Percentiles rank a stretch among this genome's conserved stretches.
These are phyloP conservation scores for Fagopyrum esculentum DNA, from an alignment of 148 eudicot species.

Conservation along the genomic window DNA sequence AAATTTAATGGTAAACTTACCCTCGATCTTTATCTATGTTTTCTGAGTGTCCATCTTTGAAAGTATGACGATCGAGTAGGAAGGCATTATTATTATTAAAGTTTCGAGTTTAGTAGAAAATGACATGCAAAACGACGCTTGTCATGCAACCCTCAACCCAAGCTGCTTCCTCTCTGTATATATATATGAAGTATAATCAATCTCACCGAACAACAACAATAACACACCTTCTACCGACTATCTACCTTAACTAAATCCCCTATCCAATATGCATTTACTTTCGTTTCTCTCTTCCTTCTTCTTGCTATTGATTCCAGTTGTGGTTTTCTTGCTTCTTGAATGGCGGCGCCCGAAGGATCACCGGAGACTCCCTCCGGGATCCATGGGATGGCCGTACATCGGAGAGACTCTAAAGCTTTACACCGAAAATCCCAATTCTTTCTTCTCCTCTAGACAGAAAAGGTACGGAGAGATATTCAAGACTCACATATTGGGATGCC, in stretches of 20 bases:
- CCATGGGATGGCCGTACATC: conserved; percentile 62
- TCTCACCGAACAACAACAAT: not conserved
- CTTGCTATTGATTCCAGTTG: not conserved
- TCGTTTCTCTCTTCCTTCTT: not conserved
- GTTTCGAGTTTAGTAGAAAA: not conserved
- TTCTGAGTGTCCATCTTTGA: no score
- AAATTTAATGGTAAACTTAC: no score
- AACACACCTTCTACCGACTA: not conserved
- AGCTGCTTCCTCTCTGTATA: not conserved
- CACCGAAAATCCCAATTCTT: conserved; percentile 42
- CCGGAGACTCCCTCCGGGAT: conserved; percentile 42
- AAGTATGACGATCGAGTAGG: no score
- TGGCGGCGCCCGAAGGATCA: not conserved
- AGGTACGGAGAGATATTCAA: conserved; percentile 51
- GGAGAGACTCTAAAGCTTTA: conserved; percentile 61
- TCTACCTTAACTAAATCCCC: not conserved
- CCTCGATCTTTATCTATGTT: no score
- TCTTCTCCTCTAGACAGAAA: conserved; percentile 39
- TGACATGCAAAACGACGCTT: conserved; percentile 4
- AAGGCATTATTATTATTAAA: no score
- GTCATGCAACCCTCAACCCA: conserved; percentile 4
- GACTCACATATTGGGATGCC: conserved; percentile 55
- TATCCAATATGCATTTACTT: not conserved
- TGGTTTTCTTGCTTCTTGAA: not conserved
- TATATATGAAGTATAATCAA: not conserved